Evolutionary conservation across 176 grass and related monocot genomes (phyloP).

Genomic region (Triticum turgidum): DNA sequence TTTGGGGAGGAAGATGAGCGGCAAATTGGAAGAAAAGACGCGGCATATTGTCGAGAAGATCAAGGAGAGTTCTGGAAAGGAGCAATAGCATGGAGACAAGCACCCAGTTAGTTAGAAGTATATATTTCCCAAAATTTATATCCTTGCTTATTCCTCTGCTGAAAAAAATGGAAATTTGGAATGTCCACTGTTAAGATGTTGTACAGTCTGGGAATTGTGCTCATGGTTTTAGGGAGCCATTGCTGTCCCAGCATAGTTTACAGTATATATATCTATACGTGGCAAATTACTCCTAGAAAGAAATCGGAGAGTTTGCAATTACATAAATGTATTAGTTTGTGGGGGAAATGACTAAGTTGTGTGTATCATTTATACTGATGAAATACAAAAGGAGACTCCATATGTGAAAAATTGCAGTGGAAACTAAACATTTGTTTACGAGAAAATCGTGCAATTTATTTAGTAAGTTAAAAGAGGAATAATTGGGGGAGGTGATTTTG

Average conservation of each 20-base stretch:
- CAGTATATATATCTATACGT: neutral
- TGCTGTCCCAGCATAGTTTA: neutral
- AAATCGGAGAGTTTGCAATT: neutral
- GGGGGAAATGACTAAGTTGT: neutral
- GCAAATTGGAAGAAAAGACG: slow-evolving; percentile 76
- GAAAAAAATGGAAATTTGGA: neutral
- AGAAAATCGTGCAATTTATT: too few species aligned
- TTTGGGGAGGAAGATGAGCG: slow-evolving; percentile 62
- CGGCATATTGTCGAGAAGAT: slow-evolving; percentile 69
- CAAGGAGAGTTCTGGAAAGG: slow-evolving; percentile 49
- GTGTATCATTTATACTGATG: neutral
- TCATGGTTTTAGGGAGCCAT: neutral
- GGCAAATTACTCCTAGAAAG: neutral
- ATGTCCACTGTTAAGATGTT: neutral
- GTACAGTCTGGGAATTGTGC: neutral
- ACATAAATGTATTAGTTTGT: neutral
- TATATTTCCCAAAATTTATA: neutral
- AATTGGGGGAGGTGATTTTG: too few species aligned
- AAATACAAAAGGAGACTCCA: neutral
- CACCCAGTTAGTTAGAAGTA: neutral
- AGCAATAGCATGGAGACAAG: slow-evolving; percentile 1
- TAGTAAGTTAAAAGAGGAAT: too few species aligned
- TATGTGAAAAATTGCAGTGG: neutral
- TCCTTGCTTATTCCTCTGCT: neutral
- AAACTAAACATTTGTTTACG: neutral